Evolutionary conservation across 192 early-diverging fungal genomes (phyloP).

Genomic region (Pilobolus umbonatus): DNA sequence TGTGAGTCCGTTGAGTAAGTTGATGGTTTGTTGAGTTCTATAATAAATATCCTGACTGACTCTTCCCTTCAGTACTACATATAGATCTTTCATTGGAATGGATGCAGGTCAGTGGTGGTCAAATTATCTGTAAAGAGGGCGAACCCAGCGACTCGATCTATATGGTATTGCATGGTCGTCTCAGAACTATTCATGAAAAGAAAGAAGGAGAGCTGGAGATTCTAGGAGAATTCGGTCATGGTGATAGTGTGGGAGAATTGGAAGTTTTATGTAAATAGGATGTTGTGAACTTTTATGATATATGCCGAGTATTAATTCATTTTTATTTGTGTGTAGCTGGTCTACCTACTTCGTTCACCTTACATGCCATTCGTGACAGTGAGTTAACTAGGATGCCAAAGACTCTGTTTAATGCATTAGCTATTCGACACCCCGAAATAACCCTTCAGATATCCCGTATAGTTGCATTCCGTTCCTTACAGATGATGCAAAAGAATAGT

Average conservation of each 20-base stretch:
- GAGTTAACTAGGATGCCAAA: conserved; percentile 95
- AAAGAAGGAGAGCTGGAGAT: conserved; percentile 70
- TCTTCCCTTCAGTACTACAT: conserved; percentile 49
- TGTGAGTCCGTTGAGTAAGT: conserved; percentile 73
- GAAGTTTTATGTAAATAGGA: conserved; percentile 73
- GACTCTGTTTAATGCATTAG: conserved; percentile 90
- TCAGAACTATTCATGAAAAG: conserved; percentile 77
- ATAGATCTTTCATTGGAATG: conserved; percentile 89
- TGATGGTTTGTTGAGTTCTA: neutral
- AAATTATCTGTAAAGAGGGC: conserved; percentile 86
- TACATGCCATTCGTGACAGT: conserved; percentile 97
- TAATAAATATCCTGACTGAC: too few species aligned
- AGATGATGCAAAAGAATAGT: conserved; percentile 23
- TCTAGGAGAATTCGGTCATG: conserved; percentile 88
- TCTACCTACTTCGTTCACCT: conserved; percentile 68
- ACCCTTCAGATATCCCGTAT: conserved; percentile 88
- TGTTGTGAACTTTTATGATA: neutral
- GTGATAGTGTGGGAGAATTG: conserved; percentile 93
- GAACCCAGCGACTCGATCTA: conserved; percentile 86
- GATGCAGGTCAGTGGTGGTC: conserved; percentile 90
- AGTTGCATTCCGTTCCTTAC: conserved; percentile 70
- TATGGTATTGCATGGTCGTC: conserved; percentile 89
- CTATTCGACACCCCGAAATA: conserved; percentile 83
- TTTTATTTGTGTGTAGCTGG: conserved; percentile 35
- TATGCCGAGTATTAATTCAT: neutral